These are phyloP conservation scores for Colletotrichum nymphaeae DNA, from an alignment of 2,329 filamentous ascomycete species.

Conservation along the genomic window DNA sequence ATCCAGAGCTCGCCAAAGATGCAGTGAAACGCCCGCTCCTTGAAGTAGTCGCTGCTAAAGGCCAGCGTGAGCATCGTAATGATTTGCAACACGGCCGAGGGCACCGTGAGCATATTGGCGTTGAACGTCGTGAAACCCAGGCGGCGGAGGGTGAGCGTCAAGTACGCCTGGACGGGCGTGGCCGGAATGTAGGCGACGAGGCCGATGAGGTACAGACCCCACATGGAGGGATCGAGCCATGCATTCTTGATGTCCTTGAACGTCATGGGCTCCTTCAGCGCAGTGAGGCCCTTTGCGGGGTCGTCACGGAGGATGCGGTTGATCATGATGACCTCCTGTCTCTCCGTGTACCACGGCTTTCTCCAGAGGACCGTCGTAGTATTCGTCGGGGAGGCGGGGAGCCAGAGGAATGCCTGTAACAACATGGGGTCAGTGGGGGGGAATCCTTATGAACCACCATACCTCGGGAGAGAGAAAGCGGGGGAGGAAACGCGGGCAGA, in stretches of 20 bases:
- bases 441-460: background rate
- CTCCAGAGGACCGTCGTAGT: constrained; percentile 61
- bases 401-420: constrained; percentile 45
- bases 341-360: constrained; percentile 67
- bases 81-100: constrained; percentile 64
- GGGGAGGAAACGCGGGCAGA: background rate
- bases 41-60: constrained; percentile 60
- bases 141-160: constrained; percentile 42
- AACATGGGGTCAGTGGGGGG: constrained; percentile 53
- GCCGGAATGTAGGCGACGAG: constrained; percentile 51
- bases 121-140: constrained; percentile 55
- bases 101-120: constrained; percentile 52
- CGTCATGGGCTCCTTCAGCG: constrained; percentile 55
- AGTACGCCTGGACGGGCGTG: constrained; percentile 40
- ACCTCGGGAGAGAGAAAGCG: background rate
- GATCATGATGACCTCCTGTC: constrained; percentile 68
- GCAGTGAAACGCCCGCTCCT: constrained; percentile 60
- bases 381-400: constrained; percentile 45
- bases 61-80: constrained; percentile 61
- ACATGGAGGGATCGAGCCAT: constrained; percentile 59
- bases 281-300: constrained; percentile 62
- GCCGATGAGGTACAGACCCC: constrained; percentile 62
- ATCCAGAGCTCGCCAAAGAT: constrained; percentile 64
- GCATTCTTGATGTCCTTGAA: constrained; percentile 55
- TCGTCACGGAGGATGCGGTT: constrained; percentile 67